Evolutionary conservation across 768 basidiomycete genomes (phyloP).

Genomic region (Crucibulum laeve): DNA sequence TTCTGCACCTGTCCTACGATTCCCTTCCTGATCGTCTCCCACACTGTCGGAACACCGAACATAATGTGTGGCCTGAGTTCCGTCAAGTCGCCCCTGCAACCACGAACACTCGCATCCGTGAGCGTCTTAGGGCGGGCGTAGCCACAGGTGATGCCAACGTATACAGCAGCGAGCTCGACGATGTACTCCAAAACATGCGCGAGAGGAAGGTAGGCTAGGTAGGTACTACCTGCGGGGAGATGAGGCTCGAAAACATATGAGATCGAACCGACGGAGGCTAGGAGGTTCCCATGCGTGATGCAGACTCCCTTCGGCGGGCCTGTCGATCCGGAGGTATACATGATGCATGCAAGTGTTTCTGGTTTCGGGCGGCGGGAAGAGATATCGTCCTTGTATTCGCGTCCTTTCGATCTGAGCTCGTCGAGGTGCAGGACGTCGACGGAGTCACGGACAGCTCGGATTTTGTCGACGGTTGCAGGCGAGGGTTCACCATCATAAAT

Average conservation of each 20-base stretch:
- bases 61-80: conserved; percentile 85
- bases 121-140: conserved; percentile 95
- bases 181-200: conserved; percentile 96
- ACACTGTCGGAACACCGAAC: conserved; percentile 93
- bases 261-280: conserved; percentile 85
- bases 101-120: conserved; percentile 89
- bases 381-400: conserved; percentile 46
- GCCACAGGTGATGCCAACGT: conserved; percentile 76
- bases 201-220: conserved; percentile 89
- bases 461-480: conserved; percentile 48
- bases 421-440: conserved; percentile 63
- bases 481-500: conserved; percentile 79
- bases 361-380: conserved; percentile 41
- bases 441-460: conserved; percentile 50
- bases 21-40: conserved; percentile 96
- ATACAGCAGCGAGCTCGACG: conserved; percentile 77
- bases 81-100: conserved; percentile 80
- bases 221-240: conserved; percentile 55
- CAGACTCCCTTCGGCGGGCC: conserved; percentile 94
- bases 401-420: conserved; percentile 67
- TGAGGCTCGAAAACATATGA: conserved; percentile 66
- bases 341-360: conserved; percentile 45
- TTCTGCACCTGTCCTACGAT: conserved; percentile 78
- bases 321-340: conserved; percentile 84
- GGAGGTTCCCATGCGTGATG: conserved; percentile 82